Conservation (phyloP, 2,329 filamentous ascomycete species). For the Pestalotiopsis sp. region DNA sequence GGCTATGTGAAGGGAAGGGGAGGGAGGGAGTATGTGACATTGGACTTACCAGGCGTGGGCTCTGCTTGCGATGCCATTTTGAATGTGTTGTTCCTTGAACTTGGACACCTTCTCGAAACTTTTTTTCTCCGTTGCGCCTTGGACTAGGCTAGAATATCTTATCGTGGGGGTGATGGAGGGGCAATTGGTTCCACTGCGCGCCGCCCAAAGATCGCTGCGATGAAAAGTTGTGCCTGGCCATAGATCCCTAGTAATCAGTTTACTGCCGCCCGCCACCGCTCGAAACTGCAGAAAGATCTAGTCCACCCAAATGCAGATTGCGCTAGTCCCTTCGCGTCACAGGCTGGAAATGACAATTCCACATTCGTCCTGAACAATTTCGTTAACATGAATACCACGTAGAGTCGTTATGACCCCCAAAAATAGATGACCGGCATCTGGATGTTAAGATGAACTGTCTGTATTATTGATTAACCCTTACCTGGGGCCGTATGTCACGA, state of each 20-base stretch:
- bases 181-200: neutral
- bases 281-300: neutral
- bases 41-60: conserved; percentile 19
- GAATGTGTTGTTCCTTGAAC: neutral
- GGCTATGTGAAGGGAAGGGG: neutral
- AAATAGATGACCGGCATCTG: neutral
- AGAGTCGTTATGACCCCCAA: neutral
- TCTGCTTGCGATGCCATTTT: conserved; percentile 22
- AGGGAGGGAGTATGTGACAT: neutral
- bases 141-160: neutral
- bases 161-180: conserved; percentile 6
- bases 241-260: neutral
- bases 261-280: conserved; percentile 1
- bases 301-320: neutral
- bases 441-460: neutral
- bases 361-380: neutral
- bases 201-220: neutral
- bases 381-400: neutral
- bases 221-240: conserved; percentile 4
- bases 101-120: neutral
- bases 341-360: neutral
- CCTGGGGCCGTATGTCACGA: neutral
- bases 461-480: neutral
- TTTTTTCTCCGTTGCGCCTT: neutral
- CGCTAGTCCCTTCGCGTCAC: neutral